A percentile compares a stretch with the other conserved stretches of the same genome.
phyloP scores from a whole-genome alignment of 768 basidiomycete species.

The Lepiota venenata region DNA sequence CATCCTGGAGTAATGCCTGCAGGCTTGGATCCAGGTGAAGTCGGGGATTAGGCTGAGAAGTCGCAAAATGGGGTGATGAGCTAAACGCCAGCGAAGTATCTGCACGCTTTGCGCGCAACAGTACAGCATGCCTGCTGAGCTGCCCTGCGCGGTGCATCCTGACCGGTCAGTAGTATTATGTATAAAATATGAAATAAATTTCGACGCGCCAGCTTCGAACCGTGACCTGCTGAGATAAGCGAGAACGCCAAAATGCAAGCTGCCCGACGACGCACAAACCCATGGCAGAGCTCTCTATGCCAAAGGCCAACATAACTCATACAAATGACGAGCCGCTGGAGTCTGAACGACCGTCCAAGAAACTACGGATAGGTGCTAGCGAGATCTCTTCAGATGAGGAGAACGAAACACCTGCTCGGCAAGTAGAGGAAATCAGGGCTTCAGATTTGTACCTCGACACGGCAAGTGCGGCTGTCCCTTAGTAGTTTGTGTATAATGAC shows the following conservation, averaged over 20 bases:
- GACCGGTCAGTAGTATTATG: too few species aligned
- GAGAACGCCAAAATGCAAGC: neutral
- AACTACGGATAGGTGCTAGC: conserved; percentile 21
- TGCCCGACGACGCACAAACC: neutral
- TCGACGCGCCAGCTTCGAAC: neutral
- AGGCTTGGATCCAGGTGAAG: conserved; percentile 66
- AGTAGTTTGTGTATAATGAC: conserved; percentile 8
- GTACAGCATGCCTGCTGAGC: neutral
- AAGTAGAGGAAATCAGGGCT: conserved; percentile 39
- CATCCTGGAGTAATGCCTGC: conserved; percentile 57
- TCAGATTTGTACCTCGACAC: conserved; percentile 96
- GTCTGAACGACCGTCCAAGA: conserved; percentile 32
- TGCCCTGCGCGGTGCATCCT: conserved; percentile 6
- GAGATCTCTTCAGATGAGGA: conserved; percentile 30
- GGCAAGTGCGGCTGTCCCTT: conserved; percentile 41
- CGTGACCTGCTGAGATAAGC: conserved; percentile 9
- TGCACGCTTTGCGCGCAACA: neutral
- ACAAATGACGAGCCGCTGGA: conserved; percentile 12
- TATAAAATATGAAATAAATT: neutral
- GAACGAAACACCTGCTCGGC: conserved; percentile 25
- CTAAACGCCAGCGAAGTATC: conserved; percentile 7
- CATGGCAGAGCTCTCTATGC: neutral
- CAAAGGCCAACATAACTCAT: conserved; percentile 11
- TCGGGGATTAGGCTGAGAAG: conserved; percentile 51
- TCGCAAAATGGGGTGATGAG: conserved; percentile 23